These are phyloP conservation scores for Wilhelminamyces savonicus DNA, from an alignment of 805 yeast species.

Conservation along the genomic window DNA sequence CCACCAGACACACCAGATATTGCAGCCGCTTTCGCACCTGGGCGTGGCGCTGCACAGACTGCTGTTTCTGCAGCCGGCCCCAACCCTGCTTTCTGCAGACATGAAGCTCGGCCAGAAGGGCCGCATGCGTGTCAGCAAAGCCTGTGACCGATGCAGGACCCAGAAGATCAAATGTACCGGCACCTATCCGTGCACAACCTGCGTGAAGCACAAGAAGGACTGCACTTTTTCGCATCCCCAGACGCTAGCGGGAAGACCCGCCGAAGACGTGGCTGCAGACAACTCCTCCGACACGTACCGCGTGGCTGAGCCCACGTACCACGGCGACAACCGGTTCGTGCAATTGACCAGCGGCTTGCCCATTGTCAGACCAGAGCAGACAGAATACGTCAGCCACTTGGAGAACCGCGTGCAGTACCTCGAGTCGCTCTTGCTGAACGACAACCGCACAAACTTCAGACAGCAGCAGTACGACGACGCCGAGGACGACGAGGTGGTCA, in stretches of 20 bases:
- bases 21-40: no score
- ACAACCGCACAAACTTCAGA: constrained; percentile 8
- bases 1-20: no score
- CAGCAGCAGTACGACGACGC: constrained; percentile 11
- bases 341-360: no score
- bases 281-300: no score
- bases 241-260: constrained; percentile 1
- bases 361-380: constrained; percentile 3
- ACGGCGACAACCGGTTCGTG: no score
- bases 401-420: constrained; percentile 37
- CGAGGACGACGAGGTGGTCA: constrained; percentile 10
- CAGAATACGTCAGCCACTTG: constrained; percentile 23
- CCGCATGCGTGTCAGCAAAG: constrained; percentile 41
- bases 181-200: constrained; percentile 42
- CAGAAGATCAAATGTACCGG: constrained; percentile 58
- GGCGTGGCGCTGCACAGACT: no score
- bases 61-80: no score
- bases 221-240: constrained; percentile 19
- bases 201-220: constrained; percentile 31
- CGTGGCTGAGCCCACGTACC: no score
- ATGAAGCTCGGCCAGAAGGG: constrained; percentile 3
- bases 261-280: no score
- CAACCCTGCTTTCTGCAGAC: no score
- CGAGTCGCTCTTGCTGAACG: constrained; percentile 21
- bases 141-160: constrained; percentile 50